phyloP scores from a whole-genome alignment of 305 asterid genomes.

The Coffea humblotiana region DNA sequence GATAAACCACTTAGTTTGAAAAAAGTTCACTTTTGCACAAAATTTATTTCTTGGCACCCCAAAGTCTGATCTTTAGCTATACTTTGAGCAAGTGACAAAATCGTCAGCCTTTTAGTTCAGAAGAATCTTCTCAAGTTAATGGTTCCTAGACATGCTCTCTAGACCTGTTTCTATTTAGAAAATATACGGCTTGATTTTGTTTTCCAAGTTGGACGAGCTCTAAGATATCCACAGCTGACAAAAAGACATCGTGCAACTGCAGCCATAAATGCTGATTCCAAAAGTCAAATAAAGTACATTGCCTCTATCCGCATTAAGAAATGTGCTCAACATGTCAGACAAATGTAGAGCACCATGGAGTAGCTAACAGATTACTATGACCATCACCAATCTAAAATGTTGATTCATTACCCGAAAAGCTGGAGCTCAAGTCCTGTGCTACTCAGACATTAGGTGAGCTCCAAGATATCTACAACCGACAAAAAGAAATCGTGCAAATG shows the following conservation, averaged over 20 bases:
- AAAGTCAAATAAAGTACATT: too few relatives aligned
- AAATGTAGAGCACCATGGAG: too few relatives aligned
- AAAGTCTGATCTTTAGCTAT: background rate
- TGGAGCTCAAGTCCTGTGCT: background rate
- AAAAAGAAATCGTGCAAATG: background rate
- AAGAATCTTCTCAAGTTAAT: background rate
- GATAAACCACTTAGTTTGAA: background rate
- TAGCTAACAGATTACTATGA: too few relatives aligned
- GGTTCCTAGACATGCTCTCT: background rate
- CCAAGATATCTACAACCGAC: background rate
- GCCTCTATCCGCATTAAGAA: too few relatives aligned
- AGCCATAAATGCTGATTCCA: too few relatives aligned
- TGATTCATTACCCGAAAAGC: too few relatives aligned
- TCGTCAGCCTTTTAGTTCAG: background rate
- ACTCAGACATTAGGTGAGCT: background rate
- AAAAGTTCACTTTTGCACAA: background rate
- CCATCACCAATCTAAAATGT: too few relatives aligned
- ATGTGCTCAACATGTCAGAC: too few relatives aligned
- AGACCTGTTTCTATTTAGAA: background rate
- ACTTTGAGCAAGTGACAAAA: background rate
- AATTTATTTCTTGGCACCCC: background rate
- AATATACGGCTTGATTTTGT: too few relatives aligned
- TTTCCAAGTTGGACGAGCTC: too few relatives aligned
- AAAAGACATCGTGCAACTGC: too few relatives aligned
- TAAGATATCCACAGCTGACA: too few relatives aligned